Conservation (phyloP, 208 protist species). For the Angomonas deanei region DNA sequence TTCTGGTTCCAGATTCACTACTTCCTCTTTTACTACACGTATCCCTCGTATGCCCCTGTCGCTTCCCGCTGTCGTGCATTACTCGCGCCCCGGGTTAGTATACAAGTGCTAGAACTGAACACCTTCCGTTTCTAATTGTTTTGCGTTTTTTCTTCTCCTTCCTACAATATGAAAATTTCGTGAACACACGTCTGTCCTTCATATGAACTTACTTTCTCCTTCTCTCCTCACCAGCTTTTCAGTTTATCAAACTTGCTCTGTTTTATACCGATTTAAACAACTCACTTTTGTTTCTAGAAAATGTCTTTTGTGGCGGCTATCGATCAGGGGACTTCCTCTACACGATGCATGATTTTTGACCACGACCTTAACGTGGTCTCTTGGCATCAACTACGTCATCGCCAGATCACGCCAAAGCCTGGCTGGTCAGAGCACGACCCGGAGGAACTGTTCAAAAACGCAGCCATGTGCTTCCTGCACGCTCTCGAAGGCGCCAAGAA, state of each 20-base stretch:
- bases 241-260: not conserved
- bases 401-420: constrained; percentile 70
- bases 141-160: constrained; percentile 5
- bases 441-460: constrained; percentile 84
- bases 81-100: constrained; percentile 29
- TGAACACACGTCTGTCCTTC: not conserved
- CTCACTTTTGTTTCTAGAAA: constrained; percentile 10
- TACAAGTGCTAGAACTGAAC: constrained; percentile 33
- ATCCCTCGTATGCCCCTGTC: constrained; percentile 19
- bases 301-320: constrained; percentile 85
- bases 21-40: not conserved
- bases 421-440: constrained; percentile 97
- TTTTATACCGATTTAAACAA: not conserved
- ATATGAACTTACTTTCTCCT: constrained; percentile 1
- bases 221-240: not conserved
- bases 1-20: constrained; percentile 25
- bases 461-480: constrained; percentile 66
- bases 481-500: constrained; percentile 37
- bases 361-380: constrained; percentile 46
- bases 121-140: not conserved
- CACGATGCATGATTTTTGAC: constrained; percentile 93
- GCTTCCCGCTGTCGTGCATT: constrained; percentile 23
- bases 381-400: constrained; percentile 72
- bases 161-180: not conserved
- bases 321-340: constrained; percentile 95